A percentile compares a stretch with the other conserved stretches of the same genome.
Conservation (phyloP, 2,329 filamentous ascomycete species). For the Cladosporium sp. region DNA sequence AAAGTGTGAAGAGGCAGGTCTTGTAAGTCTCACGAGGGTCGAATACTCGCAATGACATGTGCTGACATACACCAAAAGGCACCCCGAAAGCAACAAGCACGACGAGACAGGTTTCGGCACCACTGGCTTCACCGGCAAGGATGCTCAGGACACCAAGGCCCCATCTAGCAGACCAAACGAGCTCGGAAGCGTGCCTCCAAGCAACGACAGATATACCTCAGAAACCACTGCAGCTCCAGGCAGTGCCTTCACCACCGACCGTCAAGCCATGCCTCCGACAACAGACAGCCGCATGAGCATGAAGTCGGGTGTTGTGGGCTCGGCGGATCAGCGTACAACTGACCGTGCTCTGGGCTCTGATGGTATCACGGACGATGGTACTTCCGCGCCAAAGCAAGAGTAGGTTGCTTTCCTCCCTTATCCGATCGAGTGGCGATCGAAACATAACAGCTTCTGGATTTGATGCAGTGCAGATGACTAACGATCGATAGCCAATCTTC, state of each 20-base stretch:
- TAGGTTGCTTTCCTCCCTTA: too few species aligned
- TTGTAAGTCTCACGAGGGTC: conserved; percentile 10
- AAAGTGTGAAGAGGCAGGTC: conserved; percentile 16
- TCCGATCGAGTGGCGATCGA: too few species aligned
- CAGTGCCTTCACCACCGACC: conserved; percentile 13
- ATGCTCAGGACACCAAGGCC: background rate
- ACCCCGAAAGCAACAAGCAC: conserved; percentile 16
- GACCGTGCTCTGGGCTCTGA: background rate
- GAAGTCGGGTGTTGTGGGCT: conserved; percentile 38
- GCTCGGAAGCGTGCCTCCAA: conserved; percentile 4
- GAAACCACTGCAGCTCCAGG: conserved; percentile 2
- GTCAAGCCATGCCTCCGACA: conserved; percentile 5
- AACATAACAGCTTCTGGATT: too few species aligned
- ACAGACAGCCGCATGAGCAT: conserved; percentile 34
- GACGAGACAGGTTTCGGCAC: conserved; percentile 17
- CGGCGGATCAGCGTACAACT: background rate
- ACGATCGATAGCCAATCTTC: background rate
- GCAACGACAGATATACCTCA: background rate
- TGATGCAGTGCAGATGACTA: background rate
- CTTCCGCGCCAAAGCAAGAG: background rate
- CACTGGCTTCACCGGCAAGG: background rate
- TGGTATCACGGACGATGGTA: background rate
- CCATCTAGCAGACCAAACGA: background rate
- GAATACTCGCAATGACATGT: background rate
- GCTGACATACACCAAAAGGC: conserved; percentile 5